Conservation (phyloP, 225 moss, liverwort and hornwort species). For the Antitrichia curtipendula region DNA sequence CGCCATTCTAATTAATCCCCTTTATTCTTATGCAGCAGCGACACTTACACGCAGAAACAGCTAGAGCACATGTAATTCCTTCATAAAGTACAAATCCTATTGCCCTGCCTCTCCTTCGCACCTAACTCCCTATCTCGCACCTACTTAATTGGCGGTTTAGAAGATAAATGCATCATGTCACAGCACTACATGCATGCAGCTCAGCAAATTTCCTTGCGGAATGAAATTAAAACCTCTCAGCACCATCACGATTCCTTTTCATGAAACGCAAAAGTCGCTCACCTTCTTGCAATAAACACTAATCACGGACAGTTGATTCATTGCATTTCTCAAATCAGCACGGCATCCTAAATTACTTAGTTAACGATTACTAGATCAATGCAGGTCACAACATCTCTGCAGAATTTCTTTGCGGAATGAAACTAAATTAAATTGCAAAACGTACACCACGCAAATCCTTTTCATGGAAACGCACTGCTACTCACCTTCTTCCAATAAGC, state of each 20-base stretch:
- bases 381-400: not conserved
- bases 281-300: not conserved
- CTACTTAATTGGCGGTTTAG: no score
- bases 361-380: not conserved
- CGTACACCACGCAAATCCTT: not conserved
- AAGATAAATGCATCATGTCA: not conserved
- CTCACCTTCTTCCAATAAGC: not conserved
- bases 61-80: not conserved
- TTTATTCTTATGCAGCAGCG: not conserved
- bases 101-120: not conserved
- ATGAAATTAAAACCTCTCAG: not conserved
- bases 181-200: not conserved
- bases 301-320: not conserved
- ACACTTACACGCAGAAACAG: not conserved
- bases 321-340: not conserved
- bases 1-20: not conserved
- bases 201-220: not conserved
- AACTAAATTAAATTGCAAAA: not conserved
- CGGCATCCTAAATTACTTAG: not conserved
- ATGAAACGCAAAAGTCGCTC: not conserved
- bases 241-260: not conserved
- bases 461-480: not conserved
- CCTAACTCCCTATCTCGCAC: not conserved
- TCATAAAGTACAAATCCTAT: not conserved
- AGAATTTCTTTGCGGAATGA: not conserved